These are phyloP conservation scores for Paramecium pentaurelia DNA, from an alignment of 73 alveolate species.

Conservation along the genomic window DNA sequence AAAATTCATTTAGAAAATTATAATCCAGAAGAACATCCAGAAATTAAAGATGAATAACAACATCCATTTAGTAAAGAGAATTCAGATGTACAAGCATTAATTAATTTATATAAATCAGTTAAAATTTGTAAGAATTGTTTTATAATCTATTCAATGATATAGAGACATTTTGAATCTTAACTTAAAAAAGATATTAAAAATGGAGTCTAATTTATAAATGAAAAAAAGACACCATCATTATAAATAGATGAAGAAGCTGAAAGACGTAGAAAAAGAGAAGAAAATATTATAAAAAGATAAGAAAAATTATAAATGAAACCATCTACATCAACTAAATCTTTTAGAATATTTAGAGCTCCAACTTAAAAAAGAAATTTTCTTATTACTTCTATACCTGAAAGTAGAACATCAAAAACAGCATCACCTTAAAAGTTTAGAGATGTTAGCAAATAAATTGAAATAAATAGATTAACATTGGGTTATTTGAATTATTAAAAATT, in stretches of 20 bases:
- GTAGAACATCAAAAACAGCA: not conserved
- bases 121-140: constrained; percentile 28
- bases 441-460: not conserved
- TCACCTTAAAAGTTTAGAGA: constrained; percentile 27
- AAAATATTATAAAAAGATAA: not conserved
- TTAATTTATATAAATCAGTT: constrained; percentile 15
- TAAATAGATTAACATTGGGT: constrained; percentile 25
- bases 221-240: not conserved
- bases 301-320: not conserved
- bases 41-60: not conserved
- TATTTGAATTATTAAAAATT: constrained; percentile 38
- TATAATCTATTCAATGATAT: constrained; percentile 9
- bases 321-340: not conserved
- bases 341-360: not conserved
- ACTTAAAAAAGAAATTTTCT: not conserved
- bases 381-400: constrained; percentile 14
- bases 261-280: not conserved
- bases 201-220: not conserved
- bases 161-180: not conserved
- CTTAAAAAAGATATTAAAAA: not conserved
- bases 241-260: not conserved
- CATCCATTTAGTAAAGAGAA: constrained; percentile 1
- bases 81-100: constrained; percentile 10
- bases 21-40: constrained; percentile 36
- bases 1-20: constrained; percentile 23